phyloP scores from a whole-genome alignment of 1,284 basidiomycete species.

The Naganishia sp. region DNA sequence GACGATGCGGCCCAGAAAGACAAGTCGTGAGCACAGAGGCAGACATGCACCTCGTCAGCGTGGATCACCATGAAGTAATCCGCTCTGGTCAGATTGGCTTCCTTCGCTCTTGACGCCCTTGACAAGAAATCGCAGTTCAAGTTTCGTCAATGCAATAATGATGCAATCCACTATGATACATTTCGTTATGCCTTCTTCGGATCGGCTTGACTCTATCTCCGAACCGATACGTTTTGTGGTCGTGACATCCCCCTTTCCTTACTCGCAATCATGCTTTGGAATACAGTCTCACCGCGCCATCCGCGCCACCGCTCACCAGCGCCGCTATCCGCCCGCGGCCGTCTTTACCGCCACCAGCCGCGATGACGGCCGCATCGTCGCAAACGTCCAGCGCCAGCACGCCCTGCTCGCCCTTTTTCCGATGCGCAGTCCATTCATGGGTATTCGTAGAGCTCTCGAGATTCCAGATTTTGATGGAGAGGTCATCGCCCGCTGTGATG shows the following conservation, averaged over 20 bases:
- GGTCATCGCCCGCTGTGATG: constrained; percentile 89
- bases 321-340: constrained; percentile 17
- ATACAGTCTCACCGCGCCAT: constrained; percentile 35
- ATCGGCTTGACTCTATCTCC: constrained; percentile 1
- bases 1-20: no score
- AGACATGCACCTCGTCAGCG: no score
- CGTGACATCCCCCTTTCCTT: background rate
- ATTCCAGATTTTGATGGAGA: constrained; percentile 94
- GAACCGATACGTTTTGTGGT: background rate
- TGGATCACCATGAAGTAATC: no score
- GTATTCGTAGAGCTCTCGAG: constrained; percentile 66
- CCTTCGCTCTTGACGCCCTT: no score
- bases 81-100: no score
- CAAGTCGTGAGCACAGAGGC: no score
- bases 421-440: constrained; percentile 83
- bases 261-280: constrained; percentile 18
- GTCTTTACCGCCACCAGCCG: constrained; percentile 9
- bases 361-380: constrained; percentile 18
- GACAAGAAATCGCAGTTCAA: background rate
- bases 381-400: constrained; percentile 78
- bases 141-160: constrained; percentile 1
- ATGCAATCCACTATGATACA: constrained; percentile 9
- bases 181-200: background rate
- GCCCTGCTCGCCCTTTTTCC: constrained; percentile 85
- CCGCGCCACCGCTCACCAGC: constrained; percentile 34